Base-by-base conservation (phyloP, 1,139 yeast species). In the Geotrichum candidum region DNA sequence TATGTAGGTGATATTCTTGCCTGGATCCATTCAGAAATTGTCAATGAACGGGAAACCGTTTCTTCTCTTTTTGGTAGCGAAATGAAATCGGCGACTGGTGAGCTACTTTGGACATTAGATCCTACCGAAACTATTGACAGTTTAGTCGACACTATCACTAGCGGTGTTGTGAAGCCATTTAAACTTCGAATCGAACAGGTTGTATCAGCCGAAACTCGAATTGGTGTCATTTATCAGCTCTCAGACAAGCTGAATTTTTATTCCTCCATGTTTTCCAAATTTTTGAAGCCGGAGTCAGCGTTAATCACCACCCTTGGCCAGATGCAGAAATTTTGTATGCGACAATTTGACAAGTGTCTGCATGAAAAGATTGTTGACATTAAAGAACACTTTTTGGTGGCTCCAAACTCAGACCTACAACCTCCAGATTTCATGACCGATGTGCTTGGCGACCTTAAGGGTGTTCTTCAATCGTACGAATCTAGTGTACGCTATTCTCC, bases 1-100 rank as follows among this genome's bases (percentile, higher is more conserved):
- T 91, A 86, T 68, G 80, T 90, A 23, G 96, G 98, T 33, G 98
- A 91, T 72, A 81, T 94, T 41, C 76, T 94, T 55, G 99, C 99
- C 0, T 89, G 90, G 77, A 81, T 92, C 15, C 98, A 95, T 70
- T 84, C 95, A 0, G 82, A 90, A n/a, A 86, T 92, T 46, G 96
- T 91, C 4, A 89, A 90, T 73, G 99, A 95, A 73, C 81, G 85
- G 50, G 99, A 95, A 71, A 80, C 87, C 48, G 80, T 94, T 18
- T 80, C 81, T 7, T 80, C 82, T 11, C 70, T 87, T 61, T 80
- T 87, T 64, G 65, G 59, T 22, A 65, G 66, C 31, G 74, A 71
- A 13, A 56, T 48, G 25, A 51, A 54, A 27, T 25, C 58, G 13
- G 22, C 57, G 25, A 31, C 62, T 3, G 38, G 22, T 15, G 58